Percentiles rank a stretch among this genome's conserved stretches.
Conservation (phyloP, 2,329 filamentous ascomycete genomes). For the Fusarium denticulatum region DNA sequence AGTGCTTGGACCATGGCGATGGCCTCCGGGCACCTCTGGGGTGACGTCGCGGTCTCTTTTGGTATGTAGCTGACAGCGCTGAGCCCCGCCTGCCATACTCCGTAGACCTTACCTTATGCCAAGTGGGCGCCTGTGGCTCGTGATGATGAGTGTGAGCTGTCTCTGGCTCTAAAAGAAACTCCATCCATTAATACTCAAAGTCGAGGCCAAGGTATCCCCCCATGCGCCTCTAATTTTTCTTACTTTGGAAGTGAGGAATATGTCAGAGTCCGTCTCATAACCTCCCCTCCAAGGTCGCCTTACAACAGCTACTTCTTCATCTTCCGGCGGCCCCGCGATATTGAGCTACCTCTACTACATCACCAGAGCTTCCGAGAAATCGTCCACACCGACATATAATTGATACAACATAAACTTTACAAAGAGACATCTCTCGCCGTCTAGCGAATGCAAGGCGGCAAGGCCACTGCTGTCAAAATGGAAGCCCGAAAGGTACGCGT, state of each 20-base stretch:
- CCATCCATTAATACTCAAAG: not conserved
- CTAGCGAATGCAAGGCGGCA: not conserved
- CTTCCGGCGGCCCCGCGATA: conserved; percentile 25
- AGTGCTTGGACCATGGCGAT: conserved; percentile 35
- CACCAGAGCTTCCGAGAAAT: not conserved
- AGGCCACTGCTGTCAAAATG: conserved; percentile 43
- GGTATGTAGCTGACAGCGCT: conserved; percentile 2
- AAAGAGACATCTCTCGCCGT: not conserved
- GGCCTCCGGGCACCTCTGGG: conserved; percentile 16
- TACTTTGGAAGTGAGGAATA: conserved; percentile 9
- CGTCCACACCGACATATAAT: not conserved
- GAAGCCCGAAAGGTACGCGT: conserved; percentile 54
- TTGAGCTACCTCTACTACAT: conserved; percentile 7
- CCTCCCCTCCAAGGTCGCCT: conserved; percentile 11
- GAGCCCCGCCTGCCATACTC: conserved; percentile 31
- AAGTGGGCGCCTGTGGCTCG: conserved; percentile 19
- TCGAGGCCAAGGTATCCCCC: not conserved
- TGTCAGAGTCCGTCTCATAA: conserved; percentile 33
- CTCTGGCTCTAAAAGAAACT: conserved; percentile 5
- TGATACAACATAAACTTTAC: not conserved
- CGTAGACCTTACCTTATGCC: not conserved
- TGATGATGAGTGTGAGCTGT: conserved; percentile 26
- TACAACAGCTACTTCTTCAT: conserved; percentile 24
- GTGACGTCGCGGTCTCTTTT: conserved; percentile 33
- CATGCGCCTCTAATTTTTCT: not conserved